Evolutionary conservation across 345 rosid genomes (phyloP), one percentile per base, ranked within the genome.

Genomic region (Murraya koenigii): DNA sequence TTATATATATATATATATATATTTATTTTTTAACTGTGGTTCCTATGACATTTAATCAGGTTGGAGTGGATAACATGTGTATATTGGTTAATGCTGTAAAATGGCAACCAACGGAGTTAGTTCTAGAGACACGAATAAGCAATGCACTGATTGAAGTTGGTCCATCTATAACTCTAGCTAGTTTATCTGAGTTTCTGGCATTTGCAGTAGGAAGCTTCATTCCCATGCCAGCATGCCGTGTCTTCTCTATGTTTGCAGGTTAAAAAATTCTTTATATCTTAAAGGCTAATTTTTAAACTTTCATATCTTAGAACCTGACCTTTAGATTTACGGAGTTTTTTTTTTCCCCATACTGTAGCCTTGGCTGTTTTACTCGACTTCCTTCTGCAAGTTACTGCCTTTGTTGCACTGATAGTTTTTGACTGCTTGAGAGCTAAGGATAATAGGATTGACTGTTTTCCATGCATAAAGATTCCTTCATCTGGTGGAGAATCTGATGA

Each of bases 211-310:
- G 99, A 82, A 88, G 90, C 82, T 95, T 94, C 83, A 91, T 87
- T 75, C 93, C 97, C 60, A 95, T 95, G 99, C 99, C 98, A 75
- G 99, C 99, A 38, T 92, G 97, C 76, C 99, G 97, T 82, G 89
- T 93, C 80, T 95, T 95, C 87, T 95, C 99, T 65, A 91, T 95
- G 89, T 94, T 95, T 85, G 99, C 98, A 82, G 99, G 99, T 95
- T 35, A 72, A 82, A 67, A 47, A 41, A 39, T 74, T 15, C 76
- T 39, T n/a, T 60, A 23, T 58, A 17, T 63, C 49, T 56, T 63
- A 35, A 44, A 33, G 60, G 49, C 68, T 52, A 63, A 33, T 52
- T 71, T 66, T 66, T 30, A 66, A 59, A 60, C 75, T 60, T n/a
- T 62, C 49, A 3, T 32, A 52, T 35, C 28, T 67, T 28, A 23